A percentile compares a stretch with the other conserved stretches of the same genome.
These are phyloP conservation scores for Simplicillium sp. DNA, from an alignment of 2,329 filamentous ascomycete genomes.

Conservation along the genomic window DNA sequence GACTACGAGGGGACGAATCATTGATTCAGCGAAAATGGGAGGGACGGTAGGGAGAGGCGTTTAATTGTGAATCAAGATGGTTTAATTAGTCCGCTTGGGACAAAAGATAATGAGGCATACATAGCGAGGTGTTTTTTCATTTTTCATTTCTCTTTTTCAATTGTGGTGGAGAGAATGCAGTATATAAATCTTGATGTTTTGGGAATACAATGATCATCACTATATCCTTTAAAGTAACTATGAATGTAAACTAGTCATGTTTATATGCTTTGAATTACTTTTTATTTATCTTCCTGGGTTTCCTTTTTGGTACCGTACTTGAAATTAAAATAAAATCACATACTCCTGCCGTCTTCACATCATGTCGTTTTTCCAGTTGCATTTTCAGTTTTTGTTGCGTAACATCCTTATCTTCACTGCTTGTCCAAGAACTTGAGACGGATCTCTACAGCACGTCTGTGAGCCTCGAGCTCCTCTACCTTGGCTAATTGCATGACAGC, in stretches of 20 bases:
- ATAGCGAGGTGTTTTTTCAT: constrained; percentile 3
- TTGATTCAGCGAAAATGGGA: not conserved
- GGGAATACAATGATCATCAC: too few relatives aligned
- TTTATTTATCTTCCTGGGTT: too few relatives aligned
- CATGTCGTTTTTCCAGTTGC: too few relatives aligned
- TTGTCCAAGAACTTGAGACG: constrained; percentile 47
- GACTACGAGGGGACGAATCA: constrained; percentile 1
- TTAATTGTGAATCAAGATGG: not conserved
- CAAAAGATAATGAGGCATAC: constrained; percentile 18
- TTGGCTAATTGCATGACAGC: constrained; percentile 93
- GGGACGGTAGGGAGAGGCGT: not conserved
- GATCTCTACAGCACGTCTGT: constrained; percentile 83
- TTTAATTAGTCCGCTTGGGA: not conserved
- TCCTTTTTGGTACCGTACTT: too few relatives aligned
- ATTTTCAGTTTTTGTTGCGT: too few relatives aligned
- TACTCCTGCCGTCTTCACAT: too few relatives aligned
- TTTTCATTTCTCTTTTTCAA: constrained; percentile 1
- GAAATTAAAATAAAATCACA: too few relatives aligned
- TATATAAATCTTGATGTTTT: too few relatives aligned
- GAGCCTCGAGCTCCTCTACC: constrained; percentile 90
- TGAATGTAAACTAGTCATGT: too few relatives aligned
- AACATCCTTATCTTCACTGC: not conserved
- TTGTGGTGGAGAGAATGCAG: too few relatives aligned
- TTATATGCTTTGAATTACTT: too few relatives aligned
- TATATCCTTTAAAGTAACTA: too few relatives aligned